Evolutionary conservation across 805 yeast genomes (phyloP).

Genomic region (Kockiozyma suomiensis): DNA sequence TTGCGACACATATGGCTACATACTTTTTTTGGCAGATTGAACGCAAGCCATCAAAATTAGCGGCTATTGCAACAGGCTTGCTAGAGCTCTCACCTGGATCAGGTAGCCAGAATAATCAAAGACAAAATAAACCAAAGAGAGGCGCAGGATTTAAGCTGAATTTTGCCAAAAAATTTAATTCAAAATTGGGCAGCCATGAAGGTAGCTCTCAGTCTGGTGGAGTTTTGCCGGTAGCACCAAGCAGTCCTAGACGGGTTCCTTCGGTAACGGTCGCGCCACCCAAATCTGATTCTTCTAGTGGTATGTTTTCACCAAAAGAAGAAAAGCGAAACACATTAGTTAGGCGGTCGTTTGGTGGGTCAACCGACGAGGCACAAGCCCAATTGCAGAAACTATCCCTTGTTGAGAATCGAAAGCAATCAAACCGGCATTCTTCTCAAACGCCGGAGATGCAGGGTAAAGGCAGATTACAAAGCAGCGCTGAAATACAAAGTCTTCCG

Average conservation of each 20-base stretch:
- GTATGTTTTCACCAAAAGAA: not conserved
- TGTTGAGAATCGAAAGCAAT: not conserved
- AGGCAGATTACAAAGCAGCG: not conserved
- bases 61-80: slow-evolving; percentile 26
- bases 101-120: too few species aligned
- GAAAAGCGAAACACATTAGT: not conserved
- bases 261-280: not conserved
- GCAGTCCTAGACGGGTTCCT: not conserved
- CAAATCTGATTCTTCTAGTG: not conserved
- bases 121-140: not conserved
- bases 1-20: slow-evolving; percentile 24
- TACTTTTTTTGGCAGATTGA: slow-evolving; percentile 27
- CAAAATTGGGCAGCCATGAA: not conserved
- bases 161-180: not conserved
- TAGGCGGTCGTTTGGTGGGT: slow-evolving; percentile 3
- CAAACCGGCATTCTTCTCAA: too few species aligned
- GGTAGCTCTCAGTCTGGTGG: not conserved
- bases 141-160: slow-evolving; percentile 2
- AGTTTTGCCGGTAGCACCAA: not conserved
- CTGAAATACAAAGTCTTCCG: not conserved
- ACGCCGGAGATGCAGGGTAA: not conserved
- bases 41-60: slow-evolving; percentile 15
- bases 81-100: not conserved
- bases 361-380: slow-evolving; percentile 2
- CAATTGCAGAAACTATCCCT: slow-evolving; percentile 1